Base-by-base conservation (phyloP, 2,329 filamentous ascomycete species). In the Fusarium torreyae region DNA sequence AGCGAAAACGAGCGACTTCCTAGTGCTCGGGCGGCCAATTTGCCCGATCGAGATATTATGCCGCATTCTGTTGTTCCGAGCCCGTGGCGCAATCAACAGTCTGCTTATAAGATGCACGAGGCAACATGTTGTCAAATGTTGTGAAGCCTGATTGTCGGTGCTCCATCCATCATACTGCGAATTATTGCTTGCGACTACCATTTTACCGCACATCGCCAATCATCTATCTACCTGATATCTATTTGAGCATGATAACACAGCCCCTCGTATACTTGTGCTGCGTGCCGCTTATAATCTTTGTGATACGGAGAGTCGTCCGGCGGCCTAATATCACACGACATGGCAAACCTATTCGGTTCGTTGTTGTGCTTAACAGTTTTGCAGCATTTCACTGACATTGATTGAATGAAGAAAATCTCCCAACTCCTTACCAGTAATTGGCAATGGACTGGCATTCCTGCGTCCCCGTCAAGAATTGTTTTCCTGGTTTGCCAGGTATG, bases 371-470 rank as follows among this genome's bases (percentile, higher is more conserved):
- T 28, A 10, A 28, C 6, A 28, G 2, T 9, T 10, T 10, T 43
- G n/a, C 17, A 14, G 20, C 22, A 43, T 17, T 4, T 44, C 14
- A 28, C 7, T 14, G 18, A 10, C 43, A 22, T 24, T 24, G 22
- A 6, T 7, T 24, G 26, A 28, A 50, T 8, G 40, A n/a, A 85
- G 83, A 57, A 82, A 80, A 48, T 81, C 85, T 0, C 83, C 84
- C 2, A 79, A 84, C 54, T 86, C 85, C 2, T 75, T 86, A 5
- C 88, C 88, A 0, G 63, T 90, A 3, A 79, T 84, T 3, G 88
- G 88, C 26, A 90, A 91, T 72, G 88, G 88, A 14, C 81, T 91
- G 52, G 75, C 85, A 11, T 91, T 91, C 71, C 79, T 90, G 4
- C 87, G 85, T 71, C 81, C 86, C 3, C 84, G 88, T 11, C 85